Conservation (phyloP, 2,329 filamentous ascomycete species). For the Aspergillus brasiliensis region DNA sequence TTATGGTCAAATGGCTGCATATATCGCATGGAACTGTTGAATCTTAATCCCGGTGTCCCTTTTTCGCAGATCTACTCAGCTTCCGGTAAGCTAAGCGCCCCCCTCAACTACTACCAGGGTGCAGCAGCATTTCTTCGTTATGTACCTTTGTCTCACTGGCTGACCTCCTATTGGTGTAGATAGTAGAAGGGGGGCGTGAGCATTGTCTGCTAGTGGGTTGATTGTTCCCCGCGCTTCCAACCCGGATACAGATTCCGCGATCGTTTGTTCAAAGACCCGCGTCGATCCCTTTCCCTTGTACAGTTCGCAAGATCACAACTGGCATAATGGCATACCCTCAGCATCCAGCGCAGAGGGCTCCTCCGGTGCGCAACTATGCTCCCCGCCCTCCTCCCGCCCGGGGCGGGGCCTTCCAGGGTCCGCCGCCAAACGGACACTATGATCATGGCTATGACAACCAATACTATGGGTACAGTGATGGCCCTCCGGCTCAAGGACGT, state of each 20-base stretch:
- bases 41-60: not conserved
- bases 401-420: constrained; percentile 19
- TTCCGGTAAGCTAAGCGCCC: constrained; percentile 3
- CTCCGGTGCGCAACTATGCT: constrained; percentile 37
- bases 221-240: not conserved
- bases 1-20: constrained; percentile 3
- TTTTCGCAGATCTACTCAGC: not conserved
- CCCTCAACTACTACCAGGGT: not conserved
- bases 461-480: constrained; percentile 24
- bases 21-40: constrained; percentile 5
- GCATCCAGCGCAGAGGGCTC: constrained; percentile 34
- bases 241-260: not conserved
- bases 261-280: not conserved
- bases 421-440: constrained; percentile 29
- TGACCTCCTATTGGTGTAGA: constrained; percentile 4
- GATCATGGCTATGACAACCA: constrained; percentile 31
- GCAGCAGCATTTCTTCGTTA: not conserved
- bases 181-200: constrained; percentile 1
- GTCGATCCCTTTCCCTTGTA: not conserved
- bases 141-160: not conserved
- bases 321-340: constrained; percentile 42
- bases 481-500: constrained; percentile 32
- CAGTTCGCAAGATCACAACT: not conserved
- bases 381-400: constrained; percentile 23
- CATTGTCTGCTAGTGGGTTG: not conserved